Base-by-base conservation (phyloP, 768 basidiomycete genomes). In the Rubroboletus satanas region DNA sequence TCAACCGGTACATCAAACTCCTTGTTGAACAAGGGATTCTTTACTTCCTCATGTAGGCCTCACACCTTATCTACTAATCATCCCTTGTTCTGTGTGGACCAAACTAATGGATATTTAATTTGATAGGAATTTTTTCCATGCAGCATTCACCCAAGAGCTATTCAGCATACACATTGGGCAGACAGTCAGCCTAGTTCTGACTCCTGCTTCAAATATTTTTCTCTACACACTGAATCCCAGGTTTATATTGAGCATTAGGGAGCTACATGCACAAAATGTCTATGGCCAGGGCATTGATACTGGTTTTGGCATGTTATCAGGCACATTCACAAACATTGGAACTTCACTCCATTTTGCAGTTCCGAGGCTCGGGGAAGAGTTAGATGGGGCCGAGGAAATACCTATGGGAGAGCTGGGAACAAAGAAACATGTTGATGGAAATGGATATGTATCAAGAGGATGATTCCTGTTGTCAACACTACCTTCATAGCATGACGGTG, bases 1-100 rank as follows among this genome's bases (percentile, higher is more conserved):
- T 43, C 12, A 58, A 60, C n/a, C 23, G 31, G n/a, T 58, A 58
- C 29, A 10, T 60, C 12, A 17, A 39, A 15, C 49, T 60, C 5
- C 42, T 60, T 11, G 21, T 38, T 17, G 32, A 39, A 3, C 49
- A 60, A 23, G 56, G 59, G 2, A 28, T 58, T n/a, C 2, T 58
- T 2, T 60, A 60, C 21, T 60, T 60, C 7, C 0, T 48, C 11
- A 14, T 54, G 59, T 60, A 23, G 3, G 56, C 51, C 14, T 21
- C 17, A 26, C 23, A 3, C 0, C 6, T 3, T 18, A 4, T 23
- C 10, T 45, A 26, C 26, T 26, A 26, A 26, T 26, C 5, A 26
- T 2, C 18, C 10, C 15, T 18, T 9, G 1, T 10, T 9, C 4
- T 10, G 28, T 3, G 29, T n/a, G 5, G 2, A 31, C 10, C 1